A percentile compares a stretch with the other conserved stretches of the same genome.
Conservation (phyloP, 2,329 filamentous ascomycete species). For the Escovopsis sp. region DNA sequence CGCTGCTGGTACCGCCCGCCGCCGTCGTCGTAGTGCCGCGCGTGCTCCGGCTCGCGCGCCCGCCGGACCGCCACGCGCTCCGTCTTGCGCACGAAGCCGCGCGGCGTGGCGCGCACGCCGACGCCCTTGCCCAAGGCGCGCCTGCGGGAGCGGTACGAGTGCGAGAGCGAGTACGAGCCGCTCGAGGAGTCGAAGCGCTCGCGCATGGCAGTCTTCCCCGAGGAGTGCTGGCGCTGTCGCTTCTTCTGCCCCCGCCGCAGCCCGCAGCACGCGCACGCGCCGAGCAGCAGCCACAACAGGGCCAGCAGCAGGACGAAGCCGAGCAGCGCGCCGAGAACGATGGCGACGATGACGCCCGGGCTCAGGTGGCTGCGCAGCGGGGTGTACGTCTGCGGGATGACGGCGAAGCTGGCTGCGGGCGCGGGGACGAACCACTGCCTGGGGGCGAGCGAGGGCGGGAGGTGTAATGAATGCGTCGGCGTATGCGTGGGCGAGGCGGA, state of each 20-base stretch:
- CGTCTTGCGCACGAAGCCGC: conserved; percentile 15
- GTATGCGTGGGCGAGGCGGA: no score
- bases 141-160: conserved; percentile 2
- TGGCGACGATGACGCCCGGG: conserved; percentile 29
- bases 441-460: no score
- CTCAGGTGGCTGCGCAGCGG: conserved; percentile 22
- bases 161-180: conserved; percentile 8
- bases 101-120: conserved; percentile 13
- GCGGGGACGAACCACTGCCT: conserved; percentile 3
- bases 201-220: no score
- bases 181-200: conserved; percentile 22
- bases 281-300: conserved; percentile 24
- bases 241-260: no score
- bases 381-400: conserved; percentile 23
- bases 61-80: conserved; percentile 4
- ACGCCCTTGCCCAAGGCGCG: conserved; percentile 1
- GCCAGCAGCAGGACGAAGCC: conserved; percentile 22
- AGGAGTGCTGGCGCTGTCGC: no score
- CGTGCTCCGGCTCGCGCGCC: neutral
- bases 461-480: no score
- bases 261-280: conserved; percentile 38
- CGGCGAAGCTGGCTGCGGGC: conserved; percentile 12
- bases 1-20: conserved; percentile 7
- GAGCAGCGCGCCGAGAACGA: conserved; percentile 29
- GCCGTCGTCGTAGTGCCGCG: neutral